Evolutionary conservation across 2,329 filamentous ascomycete genomes (phyloP).

Genomic region (Capronia americana): DNA sequence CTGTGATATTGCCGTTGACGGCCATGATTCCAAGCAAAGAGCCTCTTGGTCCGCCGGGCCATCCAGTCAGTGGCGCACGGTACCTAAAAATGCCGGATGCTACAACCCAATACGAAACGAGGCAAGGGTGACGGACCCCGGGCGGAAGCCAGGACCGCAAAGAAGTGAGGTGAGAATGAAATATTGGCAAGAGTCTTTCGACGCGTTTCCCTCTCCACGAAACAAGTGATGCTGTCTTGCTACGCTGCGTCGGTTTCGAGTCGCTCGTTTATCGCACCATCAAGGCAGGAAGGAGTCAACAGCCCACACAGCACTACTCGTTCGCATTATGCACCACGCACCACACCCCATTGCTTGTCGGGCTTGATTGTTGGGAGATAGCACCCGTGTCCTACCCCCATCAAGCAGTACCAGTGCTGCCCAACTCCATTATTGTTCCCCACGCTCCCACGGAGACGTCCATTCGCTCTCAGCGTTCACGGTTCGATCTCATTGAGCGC

Average conservation of each 20-base stretch:
- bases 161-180: neutral
- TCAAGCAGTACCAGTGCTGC: neutral
- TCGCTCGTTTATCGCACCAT: slow-evolving; percentile 3
- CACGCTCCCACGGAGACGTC: neutral
- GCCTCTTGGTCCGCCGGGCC: neutral
- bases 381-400: neutral
- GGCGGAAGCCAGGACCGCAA: neutral
- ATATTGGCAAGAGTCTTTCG: neutral
- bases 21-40: neutral
- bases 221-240: slow-evolving; percentile 2
- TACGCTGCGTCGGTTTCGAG: neutral
- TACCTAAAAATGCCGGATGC: neutral
- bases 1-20: neutral
- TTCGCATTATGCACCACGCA: neutral
- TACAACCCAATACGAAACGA: neutral
- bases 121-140: neutral
- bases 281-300: neutral
- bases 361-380: neutral
- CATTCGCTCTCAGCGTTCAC: neutral
- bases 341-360: neutral
- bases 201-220: neutral
- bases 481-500: neutral
- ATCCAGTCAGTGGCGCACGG: slow-evolving; percentile 2
- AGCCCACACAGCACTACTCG: neutral
- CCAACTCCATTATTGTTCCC: neutral